Evolutionary conservation across 176 grass and related monocot genomes (phyloP).

Genomic region (Oropetium thomaeum): DNA sequence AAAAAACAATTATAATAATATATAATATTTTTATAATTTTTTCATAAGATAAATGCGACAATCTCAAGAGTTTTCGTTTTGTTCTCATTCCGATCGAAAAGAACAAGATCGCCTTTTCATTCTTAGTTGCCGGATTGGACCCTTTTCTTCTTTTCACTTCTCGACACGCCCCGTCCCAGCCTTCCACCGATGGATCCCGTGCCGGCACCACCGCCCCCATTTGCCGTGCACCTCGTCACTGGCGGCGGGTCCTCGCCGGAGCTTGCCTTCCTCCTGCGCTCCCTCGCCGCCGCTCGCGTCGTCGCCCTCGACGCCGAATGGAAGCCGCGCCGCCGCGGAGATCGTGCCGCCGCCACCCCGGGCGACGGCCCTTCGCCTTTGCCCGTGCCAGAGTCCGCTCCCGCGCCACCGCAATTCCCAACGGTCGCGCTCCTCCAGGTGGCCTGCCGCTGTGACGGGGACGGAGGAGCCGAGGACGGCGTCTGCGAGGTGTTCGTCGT

Average conservation of each 20-base stretch:
- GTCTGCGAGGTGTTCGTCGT: slow-evolving; percentile 68
- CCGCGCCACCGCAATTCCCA: slow-evolving; percentile 37
- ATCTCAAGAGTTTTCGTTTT: no score
- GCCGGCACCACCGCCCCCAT: neutral
- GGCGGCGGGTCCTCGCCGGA: slow-evolving; percentile 39
- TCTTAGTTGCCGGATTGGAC: neutral
- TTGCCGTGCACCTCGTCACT: slow-evolving; percentile 32
- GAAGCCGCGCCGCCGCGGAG: slow-evolving; percentile 63
- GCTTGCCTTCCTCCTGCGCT: slow-evolving; percentile 40
- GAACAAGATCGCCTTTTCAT: neutral
- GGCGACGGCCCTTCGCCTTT: slow-evolving; percentile 1
- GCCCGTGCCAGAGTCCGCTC: neutral
- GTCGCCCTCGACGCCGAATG: slow-evolving; percentile 90
- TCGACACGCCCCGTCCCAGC: neutral
- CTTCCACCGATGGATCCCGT: slow-evolving; percentile 29
- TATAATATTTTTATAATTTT: no score
- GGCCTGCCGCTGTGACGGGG: slow-evolving; percentile 39
- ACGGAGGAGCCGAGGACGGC: neutral
- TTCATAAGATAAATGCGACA: no score
- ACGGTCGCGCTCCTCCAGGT: slow-evolving; percentile 77
- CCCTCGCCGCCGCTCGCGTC: slow-evolving; percentile 41
- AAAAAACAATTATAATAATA: no score
- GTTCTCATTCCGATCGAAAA: no score
- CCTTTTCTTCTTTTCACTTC: neutral
- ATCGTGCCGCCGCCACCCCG: neutral